phyloP scores from a whole-genome alignment of 306 rosid species.

The Albizia julibrissin region DNA sequence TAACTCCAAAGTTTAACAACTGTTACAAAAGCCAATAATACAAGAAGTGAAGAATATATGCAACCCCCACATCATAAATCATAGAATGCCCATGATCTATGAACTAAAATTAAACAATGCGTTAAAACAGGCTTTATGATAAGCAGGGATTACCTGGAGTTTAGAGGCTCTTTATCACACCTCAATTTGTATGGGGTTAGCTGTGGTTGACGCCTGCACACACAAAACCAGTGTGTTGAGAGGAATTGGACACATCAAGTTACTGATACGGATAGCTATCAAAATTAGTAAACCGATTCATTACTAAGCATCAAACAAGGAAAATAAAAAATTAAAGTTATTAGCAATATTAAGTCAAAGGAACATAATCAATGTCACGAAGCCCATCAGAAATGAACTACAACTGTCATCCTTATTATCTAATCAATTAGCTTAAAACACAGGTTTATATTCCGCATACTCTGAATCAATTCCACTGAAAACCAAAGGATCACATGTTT shows the following conservation, averaged over 20 bases:
- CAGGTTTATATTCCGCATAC: neutral
- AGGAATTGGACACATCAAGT: conserved; percentile 27
- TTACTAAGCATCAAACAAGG: neutral
- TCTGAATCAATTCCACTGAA: conserved; percentile 3
- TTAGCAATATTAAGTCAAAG: neutral
- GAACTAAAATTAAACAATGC: neutral
- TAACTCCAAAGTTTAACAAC: neutral
- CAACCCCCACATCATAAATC: conserved; percentile 17
- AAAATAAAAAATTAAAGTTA: neutral
- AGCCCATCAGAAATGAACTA: neutral
- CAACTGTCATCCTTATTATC: neutral
- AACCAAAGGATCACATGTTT: neutral
- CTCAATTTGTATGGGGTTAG: conserved; percentile 74
- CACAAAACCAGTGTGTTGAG: conserved; percentile 31
- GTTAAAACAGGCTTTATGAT: neutral
- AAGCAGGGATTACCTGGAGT: conserved; percentile 61
- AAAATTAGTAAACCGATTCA: conserved; percentile 13
- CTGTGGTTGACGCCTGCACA: conserved; percentile 77
- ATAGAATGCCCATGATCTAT: conserved; percentile 3
- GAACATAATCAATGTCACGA: neutral
- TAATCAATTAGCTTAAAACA: conserved; percentile 7
- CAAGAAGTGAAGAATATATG: neutral
- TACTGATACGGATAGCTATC: neutral
- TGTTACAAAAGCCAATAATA: neutral
- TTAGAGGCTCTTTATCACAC: conserved; percentile 91